Evolutionary conservation across 176 grass and related monocot species (phyloP).

Genomic region (barley (Hordeum vulgare)): DNA sequence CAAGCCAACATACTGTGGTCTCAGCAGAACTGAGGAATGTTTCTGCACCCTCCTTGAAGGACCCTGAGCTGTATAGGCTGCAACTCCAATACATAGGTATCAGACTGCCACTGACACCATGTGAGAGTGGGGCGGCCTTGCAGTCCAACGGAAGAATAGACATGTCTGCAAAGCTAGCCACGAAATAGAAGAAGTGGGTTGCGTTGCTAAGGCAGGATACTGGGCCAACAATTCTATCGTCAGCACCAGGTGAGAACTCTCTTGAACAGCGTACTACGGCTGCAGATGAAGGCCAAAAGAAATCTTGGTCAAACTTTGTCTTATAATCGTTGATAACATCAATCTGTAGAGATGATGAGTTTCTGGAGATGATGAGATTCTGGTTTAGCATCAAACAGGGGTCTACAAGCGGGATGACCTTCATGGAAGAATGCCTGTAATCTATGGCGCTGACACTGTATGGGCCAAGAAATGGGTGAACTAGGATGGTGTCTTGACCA

Average conservation of each 20-base stretch:
- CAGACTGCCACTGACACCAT: background rate
- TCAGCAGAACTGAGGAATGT: background rate
- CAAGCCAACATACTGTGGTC: background rate
- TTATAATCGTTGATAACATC: too few species aligned
- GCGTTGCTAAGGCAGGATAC: conserved; percentile 26
- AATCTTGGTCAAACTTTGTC: too few species aligned
- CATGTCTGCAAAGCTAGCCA: background rate
- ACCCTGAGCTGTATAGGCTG: background rate
- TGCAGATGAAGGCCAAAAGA: background rate
- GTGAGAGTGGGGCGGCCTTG: background rate
- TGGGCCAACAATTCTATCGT: conserved; percentile 32
- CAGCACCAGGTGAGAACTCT: background rate
- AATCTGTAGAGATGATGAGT: too few species aligned
- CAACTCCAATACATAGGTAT: background rate
- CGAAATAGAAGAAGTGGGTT: conserved; percentile 15
- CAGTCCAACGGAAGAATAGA: conserved; percentile 25
- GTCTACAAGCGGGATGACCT: too few species aligned
- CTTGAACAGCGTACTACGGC: conserved; percentile 36
- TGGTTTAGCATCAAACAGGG: too few species aligned
- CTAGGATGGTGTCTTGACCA: too few species aligned
- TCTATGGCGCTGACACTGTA: too few species aligned
- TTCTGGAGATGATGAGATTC: too few species aligned
- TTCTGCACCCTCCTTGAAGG: background rate
- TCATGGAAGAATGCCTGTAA: too few species aligned
- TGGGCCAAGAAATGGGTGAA: background rate